Conservation (phyloP, 2,329 filamentous ascomycete species). For the Coleophoma cylindrospora region DNA sequence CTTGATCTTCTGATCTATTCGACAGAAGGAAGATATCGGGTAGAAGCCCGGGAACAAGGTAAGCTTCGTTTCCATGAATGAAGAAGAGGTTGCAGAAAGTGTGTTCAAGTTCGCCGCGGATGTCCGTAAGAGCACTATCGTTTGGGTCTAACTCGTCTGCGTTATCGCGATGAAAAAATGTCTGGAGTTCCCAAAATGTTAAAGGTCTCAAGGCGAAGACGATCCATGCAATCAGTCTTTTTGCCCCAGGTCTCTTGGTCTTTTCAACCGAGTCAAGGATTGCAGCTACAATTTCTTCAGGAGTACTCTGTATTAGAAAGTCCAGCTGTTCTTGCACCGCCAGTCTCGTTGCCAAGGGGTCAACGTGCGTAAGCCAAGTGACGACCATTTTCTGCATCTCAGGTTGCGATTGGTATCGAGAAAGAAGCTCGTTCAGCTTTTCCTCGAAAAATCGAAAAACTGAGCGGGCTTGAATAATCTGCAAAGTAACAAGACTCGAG, state of each 20-base stretch:
- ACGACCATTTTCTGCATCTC: not conserved
- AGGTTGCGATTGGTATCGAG: not conserved
- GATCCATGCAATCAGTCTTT: not conserved
- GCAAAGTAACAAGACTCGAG: too few species aligned
- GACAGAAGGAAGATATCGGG: too few species aligned
- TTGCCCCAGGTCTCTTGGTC: not conserved
- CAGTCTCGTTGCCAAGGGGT: not conserved
- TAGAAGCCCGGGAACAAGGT: too few species aligned
- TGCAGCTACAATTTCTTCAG: not conserved
- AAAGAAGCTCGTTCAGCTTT: not conserved
- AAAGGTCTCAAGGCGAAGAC: not conserved
- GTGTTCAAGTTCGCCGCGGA: too few species aligned
- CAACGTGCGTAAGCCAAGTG: not conserved
- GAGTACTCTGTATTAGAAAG: not conserved
- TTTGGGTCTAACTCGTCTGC: too few species aligned
- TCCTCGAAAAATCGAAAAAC: not conserved
- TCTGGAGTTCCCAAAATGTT: not conserved
- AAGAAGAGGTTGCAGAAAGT: too few species aligned
- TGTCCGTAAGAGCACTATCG: too few species aligned
- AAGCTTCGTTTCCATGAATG: too few species aligned
- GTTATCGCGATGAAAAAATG: too few species aligned
- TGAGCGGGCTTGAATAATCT: too few species aligned
- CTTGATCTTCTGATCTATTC: too few species aligned
- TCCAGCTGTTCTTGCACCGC: not conserved
- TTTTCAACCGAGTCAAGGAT: not conserved